These are phyloP conservation scores for Fusarium foetens DNA, from an alignment of 2,329 filamentous ascomycete species.

Conservation along the genomic window DNA sequence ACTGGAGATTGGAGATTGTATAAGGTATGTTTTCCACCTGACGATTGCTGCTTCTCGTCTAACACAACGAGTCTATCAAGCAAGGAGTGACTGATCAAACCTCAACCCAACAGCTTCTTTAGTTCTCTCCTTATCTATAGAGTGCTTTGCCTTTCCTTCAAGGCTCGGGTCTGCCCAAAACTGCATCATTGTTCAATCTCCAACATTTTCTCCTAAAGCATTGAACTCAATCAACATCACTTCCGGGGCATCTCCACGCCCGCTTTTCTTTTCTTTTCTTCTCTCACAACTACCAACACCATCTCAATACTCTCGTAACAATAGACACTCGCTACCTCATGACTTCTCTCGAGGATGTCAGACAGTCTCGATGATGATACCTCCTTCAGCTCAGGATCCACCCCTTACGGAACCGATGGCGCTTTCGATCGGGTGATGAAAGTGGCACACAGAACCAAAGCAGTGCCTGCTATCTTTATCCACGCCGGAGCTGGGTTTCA, in stretches of 20 bases:
- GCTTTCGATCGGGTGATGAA: constrained; percentile 54
- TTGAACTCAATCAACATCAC: constrained; percentile 15
- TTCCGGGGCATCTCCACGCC: neutral
- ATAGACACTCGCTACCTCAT: constrained; percentile 29
- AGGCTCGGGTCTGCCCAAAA: neutral
- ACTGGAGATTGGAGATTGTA: neutral
- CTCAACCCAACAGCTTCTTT: neutral
- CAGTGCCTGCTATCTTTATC: constrained; percentile 83
- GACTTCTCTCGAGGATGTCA: constrained; percentile 47
- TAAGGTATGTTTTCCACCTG: neutral
- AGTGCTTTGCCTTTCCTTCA: neutral
- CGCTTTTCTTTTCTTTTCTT: neutral
- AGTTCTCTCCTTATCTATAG: constrained; percentile 1
- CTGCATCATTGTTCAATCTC: neutral
- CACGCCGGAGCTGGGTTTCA: constrained; percentile 97
- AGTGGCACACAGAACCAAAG: constrained; percentile 49
- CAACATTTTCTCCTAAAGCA: constrained; percentile 17
- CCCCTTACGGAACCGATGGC: constrained; percentile 58
- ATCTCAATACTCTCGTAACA: neutral
- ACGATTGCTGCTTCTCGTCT: neutral
- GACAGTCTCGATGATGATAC: constrained; percentile 42
- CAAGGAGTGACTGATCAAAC: neutral
- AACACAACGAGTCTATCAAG: neutral
- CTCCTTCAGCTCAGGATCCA: constrained; percentile 58
- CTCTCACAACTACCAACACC: neutral